Conservation (phyloP, 2,329 filamentous ascomycete species). For the Penicillium sp. region DNA sequence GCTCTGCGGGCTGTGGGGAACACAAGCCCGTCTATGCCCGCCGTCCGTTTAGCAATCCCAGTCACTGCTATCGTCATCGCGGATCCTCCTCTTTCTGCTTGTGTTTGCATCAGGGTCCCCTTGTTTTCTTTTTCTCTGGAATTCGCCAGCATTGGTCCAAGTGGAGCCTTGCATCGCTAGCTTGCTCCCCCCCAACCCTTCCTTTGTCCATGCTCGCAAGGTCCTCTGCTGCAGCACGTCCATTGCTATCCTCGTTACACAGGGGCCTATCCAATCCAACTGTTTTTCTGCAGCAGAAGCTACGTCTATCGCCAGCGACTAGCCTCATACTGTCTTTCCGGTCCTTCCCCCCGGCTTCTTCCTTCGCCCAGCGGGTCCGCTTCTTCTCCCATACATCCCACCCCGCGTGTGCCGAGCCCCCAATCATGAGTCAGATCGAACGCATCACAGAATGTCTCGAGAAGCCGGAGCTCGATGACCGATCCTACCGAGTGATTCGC, state of each 20-base stretch:
- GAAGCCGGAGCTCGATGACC: conserved; percentile 82
- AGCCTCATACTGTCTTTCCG: conserved; percentile 5
- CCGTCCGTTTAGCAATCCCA: conserved; percentile 19
- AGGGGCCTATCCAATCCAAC: conserved; percentile 26
- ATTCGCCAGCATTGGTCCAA: conserved; percentile 15
- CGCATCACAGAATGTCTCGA: conserved; percentile 73
- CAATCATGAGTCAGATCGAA: conserved; percentile 41
- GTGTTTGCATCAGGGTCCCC: background rate
- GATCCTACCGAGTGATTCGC: conserved; percentile 83
- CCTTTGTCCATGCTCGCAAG: conserved; percentile 40
- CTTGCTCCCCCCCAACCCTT: conserved; percentile 18
- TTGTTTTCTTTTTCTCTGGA: background rate
- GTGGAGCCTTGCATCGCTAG: conserved; percentile 12
- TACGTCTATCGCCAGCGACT: conserved; percentile 9
- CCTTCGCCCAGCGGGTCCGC: conserved; percentile 16
- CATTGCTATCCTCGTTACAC: conserved; percentile 23
- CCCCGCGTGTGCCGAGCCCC: conserved; percentile 21
- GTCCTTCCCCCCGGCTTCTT: conserved; percentile 8
- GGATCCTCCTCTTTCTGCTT: background rate
- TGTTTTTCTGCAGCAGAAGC: conserved; percentile 16
- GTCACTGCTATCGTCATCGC: conserved; percentile 12
- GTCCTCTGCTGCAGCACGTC: conserved; percentile 35
- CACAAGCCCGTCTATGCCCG: conserved; percentile 12
- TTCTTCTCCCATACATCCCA: conserved; percentile 24
- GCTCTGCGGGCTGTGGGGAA: background rate